Base-by-base conservation (phyloP, 345 rosid genomes). In the Ceriops zippeliana region DNA sequence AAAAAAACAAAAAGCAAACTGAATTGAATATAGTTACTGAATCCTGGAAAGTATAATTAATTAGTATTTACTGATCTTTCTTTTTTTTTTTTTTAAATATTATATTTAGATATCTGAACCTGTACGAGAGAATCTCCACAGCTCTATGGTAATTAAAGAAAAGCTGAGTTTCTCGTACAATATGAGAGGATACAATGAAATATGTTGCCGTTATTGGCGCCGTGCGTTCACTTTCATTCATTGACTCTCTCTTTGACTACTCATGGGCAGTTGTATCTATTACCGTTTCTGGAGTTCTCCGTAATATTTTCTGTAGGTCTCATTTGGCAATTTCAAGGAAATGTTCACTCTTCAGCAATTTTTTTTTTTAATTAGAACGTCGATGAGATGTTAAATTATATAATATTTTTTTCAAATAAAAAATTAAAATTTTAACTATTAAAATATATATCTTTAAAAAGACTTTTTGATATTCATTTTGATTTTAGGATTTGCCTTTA, bases 101-200 rank as follows among this genome's bases (percentile, higher is more conserved):
- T 3, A 52, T n/a, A 20, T 71, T 56, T 75, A 62, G 1, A 64
- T 66, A 70, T 68, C 6, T 73, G 67, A 72, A 46, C 84, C 71
- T 72, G 72, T 52, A 70, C 22, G 74, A 73, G 80, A 80, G 83
- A 83, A 86, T 86, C 84, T 83, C 83, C 10, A 76, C 54, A 77
- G 84, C 85, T 67, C 67, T 66, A 10, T 32, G 52, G 63, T 62
- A 73, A 52, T 49, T 52, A 42, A 62, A 63, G 22, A 49, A 68
- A 57, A 66, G 53, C 32, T 54, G 26, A 49, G 19, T 32, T 53
- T 63, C 19, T 37, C 61, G 69, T 75, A 73, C 77, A 66, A 68
- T 66, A 73, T 47, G 62, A 79, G 28, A 68, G 58, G 68, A 76
- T 75, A 70, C 67, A 64, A 52, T 52, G 28, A 24, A 59, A 69